A percentile compares a stretch with the other conserved stretches of the same genome.
Conservation (phyloP, 495 filamentous ascomycete genomes). For the Cryomyces minteri region DNA sequence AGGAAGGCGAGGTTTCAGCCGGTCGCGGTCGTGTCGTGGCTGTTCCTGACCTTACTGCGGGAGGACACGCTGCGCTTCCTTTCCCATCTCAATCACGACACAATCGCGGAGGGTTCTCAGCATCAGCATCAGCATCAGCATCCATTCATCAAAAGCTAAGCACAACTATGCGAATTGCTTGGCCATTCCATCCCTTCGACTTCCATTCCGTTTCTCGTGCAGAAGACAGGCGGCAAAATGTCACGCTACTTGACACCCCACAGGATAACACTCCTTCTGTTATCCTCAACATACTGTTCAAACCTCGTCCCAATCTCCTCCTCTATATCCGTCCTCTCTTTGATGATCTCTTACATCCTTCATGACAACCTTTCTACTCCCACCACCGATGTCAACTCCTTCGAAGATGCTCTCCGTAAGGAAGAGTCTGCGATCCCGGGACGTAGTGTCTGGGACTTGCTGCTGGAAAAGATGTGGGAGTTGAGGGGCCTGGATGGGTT, state of each 20-base stretch:
- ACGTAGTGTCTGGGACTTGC: constrained; percentile 64
- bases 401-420: constrained; percentile 41
- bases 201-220: no score
- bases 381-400: constrained; percentile 42
- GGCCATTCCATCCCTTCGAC: no score
- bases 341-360: constrained; percentile 59
- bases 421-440: constrained; percentile 53
- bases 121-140: no score
- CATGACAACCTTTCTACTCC: constrained; percentile 27
- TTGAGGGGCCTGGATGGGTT: constrained; percentile 65
- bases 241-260: constrained; percentile 69
- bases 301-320: constrained; percentile 53
- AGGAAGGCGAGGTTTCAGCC: no score
- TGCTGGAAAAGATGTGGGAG: constrained; percentile 69
- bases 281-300: constrained; percentile 65
- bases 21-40: no score
- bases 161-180: no score
- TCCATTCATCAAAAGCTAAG: no score
- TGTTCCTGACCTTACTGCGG: no score
- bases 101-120: no score
- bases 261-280: constrained; percentile 63
- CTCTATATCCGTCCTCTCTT: constrained; percentile 69
- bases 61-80: no score
- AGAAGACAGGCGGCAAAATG: constrained; percentile 24
- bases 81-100: no score